Conservation (phyloP, 164 flowering plant species). For the Paratinospora sagittata region DNA sequence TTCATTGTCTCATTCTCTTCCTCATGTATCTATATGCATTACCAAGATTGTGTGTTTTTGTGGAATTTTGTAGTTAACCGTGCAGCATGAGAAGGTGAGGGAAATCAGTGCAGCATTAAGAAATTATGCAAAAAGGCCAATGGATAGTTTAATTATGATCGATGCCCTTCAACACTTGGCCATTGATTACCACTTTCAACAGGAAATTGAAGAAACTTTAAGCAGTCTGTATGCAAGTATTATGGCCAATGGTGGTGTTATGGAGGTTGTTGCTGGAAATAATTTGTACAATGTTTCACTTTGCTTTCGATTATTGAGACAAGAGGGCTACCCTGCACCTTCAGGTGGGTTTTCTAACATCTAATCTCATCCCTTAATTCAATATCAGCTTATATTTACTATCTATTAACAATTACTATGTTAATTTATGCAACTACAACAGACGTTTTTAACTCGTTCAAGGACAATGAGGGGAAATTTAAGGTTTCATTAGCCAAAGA, state of each 20-base stretch:
- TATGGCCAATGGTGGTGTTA: neutral
- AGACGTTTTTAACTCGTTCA: slow-evolving; percentile 34
- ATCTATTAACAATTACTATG: neutral
- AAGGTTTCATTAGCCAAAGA: slow-evolving; percentile 10
- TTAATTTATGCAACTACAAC: neutral
- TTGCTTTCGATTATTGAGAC: slow-evolving; percentile 25
- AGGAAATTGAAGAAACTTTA: slow-evolving; percentile 24
- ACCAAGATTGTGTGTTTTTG: no score
- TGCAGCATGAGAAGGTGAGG: neutral
- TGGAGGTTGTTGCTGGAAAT: no score
- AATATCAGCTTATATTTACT: no score
- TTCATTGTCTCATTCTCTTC: no score
- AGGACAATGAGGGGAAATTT: slow-evolving; percentile 27
- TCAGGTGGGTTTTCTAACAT: slow-evolving; percentile 13
- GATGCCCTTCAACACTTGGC: slow-evolving; percentile 32
- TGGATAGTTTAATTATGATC: slow-evolving; percentile 13
- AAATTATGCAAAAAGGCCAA: neutral
- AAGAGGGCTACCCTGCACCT: slow-evolving; percentile 17
- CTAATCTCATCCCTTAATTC: neutral
- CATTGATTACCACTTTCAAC: slow-evolving; percentile 26
- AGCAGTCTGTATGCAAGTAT: neutral
- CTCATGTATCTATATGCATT: no score
- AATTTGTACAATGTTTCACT: slow-evolving; percentile 21
- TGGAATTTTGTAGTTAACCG: neutral
- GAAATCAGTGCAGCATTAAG: neutral